Conservation (phyloP, 73 alveolate species). For the Blepharisma stoltei region DNA sequence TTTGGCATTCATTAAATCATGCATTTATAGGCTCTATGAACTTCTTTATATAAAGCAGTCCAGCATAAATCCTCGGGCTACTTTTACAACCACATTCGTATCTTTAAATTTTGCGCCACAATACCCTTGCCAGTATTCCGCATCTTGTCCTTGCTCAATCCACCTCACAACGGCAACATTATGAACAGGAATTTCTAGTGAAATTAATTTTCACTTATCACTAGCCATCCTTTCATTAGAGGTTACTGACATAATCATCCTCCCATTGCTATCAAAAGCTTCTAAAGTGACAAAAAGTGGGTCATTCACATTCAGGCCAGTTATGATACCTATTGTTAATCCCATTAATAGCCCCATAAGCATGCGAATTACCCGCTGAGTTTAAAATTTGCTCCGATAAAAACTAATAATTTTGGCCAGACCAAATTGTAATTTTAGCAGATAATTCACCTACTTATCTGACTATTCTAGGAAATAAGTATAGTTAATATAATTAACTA, state of each 20-base stretch:
- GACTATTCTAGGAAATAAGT: too few species aligned
- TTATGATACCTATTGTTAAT: too few species aligned
- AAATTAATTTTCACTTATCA: not conserved
- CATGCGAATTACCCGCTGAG: too few species aligned
- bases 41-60: not conserved
- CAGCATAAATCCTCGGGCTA: not conserved
- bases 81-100: not conserved
- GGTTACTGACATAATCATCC: not conserved
- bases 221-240: not conserved
- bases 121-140: conserved; percentile 61
- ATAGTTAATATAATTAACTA: too few species aligned
- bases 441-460: too few species aligned
- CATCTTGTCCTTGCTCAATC: conserved; percentile 45
- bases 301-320: conserved; percentile 34
- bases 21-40: not conserved
- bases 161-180: conserved; percentile 13
- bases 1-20: not conserved
- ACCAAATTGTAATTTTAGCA: too few species aligned
- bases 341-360: too few species aligned
- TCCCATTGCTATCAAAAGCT: not conserved
- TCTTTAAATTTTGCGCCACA: conserved; percentile 36
- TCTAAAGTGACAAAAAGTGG: conserved; percentile 9
- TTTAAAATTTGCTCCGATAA: too few species aligned
- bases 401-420: too few species aligned
- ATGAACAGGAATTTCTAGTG: not conserved